Evolutionary conservation across 345 rosid genomes (phyloP), one percentile per base, ranked within the genome.

Genomic region (Camelina laxa): DNA sequence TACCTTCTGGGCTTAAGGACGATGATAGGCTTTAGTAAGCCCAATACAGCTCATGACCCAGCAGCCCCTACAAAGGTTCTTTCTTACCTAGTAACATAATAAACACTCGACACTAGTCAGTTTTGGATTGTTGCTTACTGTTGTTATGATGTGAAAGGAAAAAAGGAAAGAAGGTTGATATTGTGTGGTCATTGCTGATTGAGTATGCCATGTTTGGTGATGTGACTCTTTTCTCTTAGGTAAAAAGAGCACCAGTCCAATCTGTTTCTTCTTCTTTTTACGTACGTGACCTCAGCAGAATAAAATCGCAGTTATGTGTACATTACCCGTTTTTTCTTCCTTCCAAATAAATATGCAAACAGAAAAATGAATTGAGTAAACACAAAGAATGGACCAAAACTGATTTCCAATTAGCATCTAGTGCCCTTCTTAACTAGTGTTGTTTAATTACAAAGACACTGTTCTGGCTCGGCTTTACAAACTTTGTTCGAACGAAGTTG

Each of bases 111-210:
- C 2, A 22, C 24, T 22, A 22, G 24, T 35, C 24, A 48, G 19
- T 24, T 51, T 51, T 36, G 60, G 72, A 67, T 67, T 67, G 20
- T 67, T 67, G 22, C 27, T 11, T 35, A 64, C 57, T 42, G 19
- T 17, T 30, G 30, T 3, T 27, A 27, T 27, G 30, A 10, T 66
- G 47, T 51, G 38, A 38, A 67, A 35, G 10, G 19, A 31, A 8
- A 5, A 59, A 5, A 36, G 6, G 2, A 6, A n/a, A 24, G 7
- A 48, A 24, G 38, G 61, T n/a, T 6, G 39, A 27, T 7, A n/a
- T 47, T 27, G 54, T 48, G 22, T 7, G 54, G 51, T 14, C 48
- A 35, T 31, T n/a, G 17, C 48, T 39, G 4, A 60, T 10, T 10
- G 49, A 61, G 66, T 41, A 16, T 60, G 38, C 67, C 55, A 19